phyloP scores from a whole-genome alignment of 2,329 filamentous ascomycete genomes.

The Aspergillus viridinutans region DNA sequence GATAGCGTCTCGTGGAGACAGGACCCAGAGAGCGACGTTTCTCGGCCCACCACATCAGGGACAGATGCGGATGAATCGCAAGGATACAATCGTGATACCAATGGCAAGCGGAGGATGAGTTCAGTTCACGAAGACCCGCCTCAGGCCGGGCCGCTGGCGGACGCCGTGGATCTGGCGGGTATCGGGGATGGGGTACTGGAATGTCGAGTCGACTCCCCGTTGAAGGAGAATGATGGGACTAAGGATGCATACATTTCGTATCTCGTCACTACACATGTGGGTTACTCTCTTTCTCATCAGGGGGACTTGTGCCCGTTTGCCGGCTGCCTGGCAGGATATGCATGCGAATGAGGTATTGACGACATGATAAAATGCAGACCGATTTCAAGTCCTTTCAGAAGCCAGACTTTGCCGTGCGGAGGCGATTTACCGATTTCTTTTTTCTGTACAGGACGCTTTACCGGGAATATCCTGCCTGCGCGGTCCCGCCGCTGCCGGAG shows the following conservation, averaged over 20 bases:
- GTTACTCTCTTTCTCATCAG: constrained; percentile 20
- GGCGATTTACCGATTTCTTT: constrained; percentile 96
- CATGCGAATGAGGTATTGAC: constrained; percentile 9
- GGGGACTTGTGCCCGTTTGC: not conserved
- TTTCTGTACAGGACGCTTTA: constrained; percentile 90
- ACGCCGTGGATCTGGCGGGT: constrained; percentile 58
- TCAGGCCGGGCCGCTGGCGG: constrained; percentile 49
- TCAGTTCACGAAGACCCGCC: constrained; percentile 39
- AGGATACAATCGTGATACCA: constrained; percentile 37
- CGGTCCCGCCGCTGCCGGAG: constrained; percentile 90
- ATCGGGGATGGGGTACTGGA: constrained; percentile 72
- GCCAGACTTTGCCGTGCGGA: constrained; percentile 70
- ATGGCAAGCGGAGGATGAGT: constrained; percentile 48
- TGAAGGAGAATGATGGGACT: constrained; percentile 94
- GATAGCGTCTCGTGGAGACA: constrained; percentile 76
- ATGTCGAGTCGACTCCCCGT: constrained; percentile 74
- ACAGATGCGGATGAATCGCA: constrained; percentile 37
- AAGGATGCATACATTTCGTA: constrained; percentile 98
- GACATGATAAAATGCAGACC: constrained; percentile 55
- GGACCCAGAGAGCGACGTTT: constrained; percentile 49
- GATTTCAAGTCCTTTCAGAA: constrained; percentile 92
- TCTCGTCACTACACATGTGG: constrained; percentile 81
- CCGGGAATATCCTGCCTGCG: constrained; percentile 84
- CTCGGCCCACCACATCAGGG: constrained; percentile 39
- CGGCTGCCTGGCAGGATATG: constrained; percentile 15